Evolutionary conservation across 495 filamentous ascomycete species (phyloP), one percentile per base, ranked within the genome.

Genomic region (Amniculicola lignicola): DNA sequence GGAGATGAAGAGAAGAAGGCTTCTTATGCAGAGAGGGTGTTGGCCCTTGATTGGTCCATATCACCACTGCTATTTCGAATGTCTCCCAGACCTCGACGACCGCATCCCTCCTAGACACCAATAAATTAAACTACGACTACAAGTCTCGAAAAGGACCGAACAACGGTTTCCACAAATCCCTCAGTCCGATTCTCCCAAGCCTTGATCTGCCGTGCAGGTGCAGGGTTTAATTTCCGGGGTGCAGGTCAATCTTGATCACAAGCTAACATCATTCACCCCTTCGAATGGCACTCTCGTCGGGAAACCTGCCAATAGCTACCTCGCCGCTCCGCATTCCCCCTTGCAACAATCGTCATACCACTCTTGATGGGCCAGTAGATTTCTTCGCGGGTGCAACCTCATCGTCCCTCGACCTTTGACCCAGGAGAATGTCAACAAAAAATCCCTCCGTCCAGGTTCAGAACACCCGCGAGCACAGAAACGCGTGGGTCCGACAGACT

Each of bases 371-470:
- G n/a, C n/a, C n/a, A n/a, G n/a, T n/a, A n/a, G n/a, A n/a, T 40
- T 18, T 40, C 10, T 6, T 19, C 37, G 9, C 37, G 37, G 9
- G 37, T 18, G 37, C 47, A 28, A 39, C 35, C 35, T n/a, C 19
- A 18, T 11, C 3, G 16, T 51, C 11, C 9, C n/a, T 39, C 19
- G 47, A 38, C 31, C 47, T 21, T 51, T 31, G 40, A 51, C 40
- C 47, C 47, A 36, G 47, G 47, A 28, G 40, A 11, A 19, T n/a
- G 35, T 35, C 16, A 9, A 18, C 6, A 6, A 6, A 19, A 9
- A 40, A 18, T 51, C 33, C 47, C 47, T 23, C 27, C 2, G 12
- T 18, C 47, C 47, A 51, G 47, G 47, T 51, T 36, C 35, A 15
- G 16, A 12, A 3, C 33, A 15, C 19, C 37, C 37, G 6, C 37